phyloP scores from a whole-genome alignment of 306 rosid genomes.

The Calophaca sinica region DNA sequence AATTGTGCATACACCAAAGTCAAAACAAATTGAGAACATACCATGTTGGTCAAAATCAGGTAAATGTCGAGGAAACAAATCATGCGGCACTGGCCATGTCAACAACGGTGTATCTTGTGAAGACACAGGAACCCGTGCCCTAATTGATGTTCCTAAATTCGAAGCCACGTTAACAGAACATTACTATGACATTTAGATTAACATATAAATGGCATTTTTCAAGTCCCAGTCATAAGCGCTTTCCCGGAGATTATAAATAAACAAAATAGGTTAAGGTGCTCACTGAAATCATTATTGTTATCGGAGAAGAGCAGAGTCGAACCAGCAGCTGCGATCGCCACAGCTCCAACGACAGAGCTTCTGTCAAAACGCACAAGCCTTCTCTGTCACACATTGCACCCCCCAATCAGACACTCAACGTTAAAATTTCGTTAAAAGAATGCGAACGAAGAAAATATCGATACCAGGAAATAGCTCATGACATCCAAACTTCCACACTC shows the following conservation, averaged over 20 bases:
- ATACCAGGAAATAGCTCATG: conserved; percentile 62
- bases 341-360: conserved; percentile 48
- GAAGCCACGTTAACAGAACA: conserved; percentile 15
- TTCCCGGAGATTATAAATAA: background rate
- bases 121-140: conserved; percentile 47
- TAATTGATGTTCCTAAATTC: conserved; percentile 51
- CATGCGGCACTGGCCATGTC: conserved; percentile 43
- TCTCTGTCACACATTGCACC: conserved; percentile 49
- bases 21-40: conserved; percentile 35
- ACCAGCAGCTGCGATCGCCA: conserved; percentile 59
- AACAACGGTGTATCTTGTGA: conserved; percentile 46
- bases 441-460: background rate
- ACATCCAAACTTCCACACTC: background rate
- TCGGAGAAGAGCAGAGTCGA: conserved; percentile 46
- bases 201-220: background rate
- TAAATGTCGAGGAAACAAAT: conserved; percentile 23
- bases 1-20: background rate
- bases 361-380: conserved; percentile 38
- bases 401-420: background rate
- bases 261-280: conserved; percentile 10
- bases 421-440: background rate
- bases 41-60: conserved; percentile 44
- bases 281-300: conserved; percentile 44
- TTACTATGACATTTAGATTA: background rate
- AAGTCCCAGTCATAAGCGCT: background rate